A percentile compares a stretch with the other conserved stretches of the same genome.
Conservation (phyloP, 495 filamentous ascomycete genomes). For the Penicillium lividum region DNA sequence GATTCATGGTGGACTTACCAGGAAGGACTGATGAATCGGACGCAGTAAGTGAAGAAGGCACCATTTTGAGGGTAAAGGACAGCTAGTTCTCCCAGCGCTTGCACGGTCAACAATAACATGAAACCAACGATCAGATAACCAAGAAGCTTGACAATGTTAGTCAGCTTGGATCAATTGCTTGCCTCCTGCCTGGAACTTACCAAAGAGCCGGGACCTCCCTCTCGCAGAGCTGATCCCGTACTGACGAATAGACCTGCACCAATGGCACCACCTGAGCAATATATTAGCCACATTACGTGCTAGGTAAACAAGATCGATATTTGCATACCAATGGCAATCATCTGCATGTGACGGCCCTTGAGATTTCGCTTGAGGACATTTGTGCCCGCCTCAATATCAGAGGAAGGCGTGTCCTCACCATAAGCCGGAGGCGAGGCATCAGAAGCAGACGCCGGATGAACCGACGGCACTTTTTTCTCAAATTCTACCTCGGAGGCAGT, state of each 20-base stretch:
- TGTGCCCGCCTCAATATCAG: slow-evolving; percentile 48
- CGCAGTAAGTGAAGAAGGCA: slow-evolving; percentile 57
- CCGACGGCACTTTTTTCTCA: slow-evolving; percentile 20
- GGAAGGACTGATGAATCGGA: slow-evolving; percentile 57
- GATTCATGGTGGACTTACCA: slow-evolving; percentile 34
- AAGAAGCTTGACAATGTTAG: slow-evolving; percentile 32
- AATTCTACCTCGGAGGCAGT: slow-evolving; percentile 18
- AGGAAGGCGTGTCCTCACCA: slow-evolving; percentile 9
- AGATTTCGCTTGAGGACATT: slow-evolving; percentile 45
- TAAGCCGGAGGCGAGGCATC: slow-evolving; percentile 7
- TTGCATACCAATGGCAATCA: slow-evolving; percentile 67
- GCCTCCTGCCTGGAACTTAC: slow-evolving; percentile 1
- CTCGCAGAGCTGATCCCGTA: slow-evolving; percentile 44
- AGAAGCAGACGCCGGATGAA: slow-evolving; percentile 7
- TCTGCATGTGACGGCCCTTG: slow-evolving; percentile 66
- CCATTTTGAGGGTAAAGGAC: slow-evolving; percentile 70
- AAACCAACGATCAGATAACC: slow-evolving; percentile 53
- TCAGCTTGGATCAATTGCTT: neutral
- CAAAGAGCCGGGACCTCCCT: slow-evolving; percentile 45
- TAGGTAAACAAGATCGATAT: neutral
- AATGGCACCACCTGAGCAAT: slow-evolving; percentile 48
- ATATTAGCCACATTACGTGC: neutral
- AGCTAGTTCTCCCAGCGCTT: slow-evolving; percentile 69
- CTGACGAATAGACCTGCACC: slow-evolving; percentile 56
- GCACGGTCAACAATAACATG: slow-evolving; percentile 59